Base-by-base conservation (phyloP, 306 rosid genomes). In the Cicer cuneatum region DNA sequence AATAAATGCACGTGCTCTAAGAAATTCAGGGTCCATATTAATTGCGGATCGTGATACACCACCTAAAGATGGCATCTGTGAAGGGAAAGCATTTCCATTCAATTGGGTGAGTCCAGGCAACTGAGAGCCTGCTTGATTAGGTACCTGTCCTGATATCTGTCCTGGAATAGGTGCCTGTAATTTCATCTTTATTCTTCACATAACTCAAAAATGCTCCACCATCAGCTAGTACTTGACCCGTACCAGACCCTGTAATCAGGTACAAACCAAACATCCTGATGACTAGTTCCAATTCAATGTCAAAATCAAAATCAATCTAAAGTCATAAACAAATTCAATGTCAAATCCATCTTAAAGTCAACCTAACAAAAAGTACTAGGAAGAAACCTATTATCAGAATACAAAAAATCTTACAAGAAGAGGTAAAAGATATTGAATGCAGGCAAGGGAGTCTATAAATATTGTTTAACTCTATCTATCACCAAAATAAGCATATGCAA, bases 111-210 rank as follows among this genome's bases (percentile, higher is more conserved):
- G 60, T 71, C 85, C 87, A 48, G 98, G 84, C 73, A 90, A 76
- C 84, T 83, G 93, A 40, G 85, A 73, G 38, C 87, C 93, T 38
- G 91, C 80, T 86, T 91, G 93, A 81, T 83, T 88, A 58, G 90
- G 87, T 73, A 86, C 87, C 86, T 87, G 89, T 65, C 96, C 91
- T 6, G 93, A 83, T 46, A 89, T 85, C 40, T 87, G 89, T 14
- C 93, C 92, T 1, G 90, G 78, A 76, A 84, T 74, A 71, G 88
- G 92, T 16, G 90, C 77, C 85, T 86, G 91, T 69, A 89, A 83
- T 78, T 86, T 90, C 92, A 89, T 90, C 80, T 81, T 51, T 51
- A 41, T 69, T 61, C 41, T 69, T 86, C 83, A 68, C 87, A 84
- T 87, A 66, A 74, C 88, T 80, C 66, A 33, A 77, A 77, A 80